phyloP scores from a whole-genome alignment of 257 asterid genomes.

The Lithospermum erythrorhizon region DNA sequence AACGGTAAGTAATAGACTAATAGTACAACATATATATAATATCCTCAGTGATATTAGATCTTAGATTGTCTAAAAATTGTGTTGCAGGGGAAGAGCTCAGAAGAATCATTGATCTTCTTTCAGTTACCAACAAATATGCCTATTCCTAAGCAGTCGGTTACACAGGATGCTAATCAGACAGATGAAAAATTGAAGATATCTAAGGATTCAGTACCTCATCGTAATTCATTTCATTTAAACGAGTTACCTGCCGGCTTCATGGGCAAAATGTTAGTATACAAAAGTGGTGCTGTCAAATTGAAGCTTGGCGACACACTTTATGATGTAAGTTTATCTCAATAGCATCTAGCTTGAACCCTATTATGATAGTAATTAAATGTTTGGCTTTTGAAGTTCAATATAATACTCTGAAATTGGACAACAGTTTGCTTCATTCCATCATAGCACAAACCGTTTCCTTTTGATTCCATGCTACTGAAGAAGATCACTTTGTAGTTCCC shows the following conservation, averaged over 20 bases:
- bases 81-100: conserved; percentile 45
- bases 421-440: not conserved
- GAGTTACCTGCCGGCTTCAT: conserved; percentile 48
- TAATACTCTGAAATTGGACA: not conserved
- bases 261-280: conserved; percentile 74
- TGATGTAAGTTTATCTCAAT: conserved; percentile 41
- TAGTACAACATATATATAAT: not conserved
- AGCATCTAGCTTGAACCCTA: not conserved
- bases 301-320: conserved; percentile 72
- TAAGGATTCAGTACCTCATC: conserved; percentile 13
- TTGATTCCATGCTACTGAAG: not conserved
- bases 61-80: not conserved
- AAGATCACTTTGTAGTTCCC: no score
- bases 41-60: not conserved
- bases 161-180: conserved; percentile 17
- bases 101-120: conserved; percentile 44
- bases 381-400: no score
- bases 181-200: conserved; percentile 17
- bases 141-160: conserved; percentile 17
- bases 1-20: conserved; percentile 30
- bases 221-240: conserved; percentile 27
- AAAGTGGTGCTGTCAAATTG: conserved; percentile 65
- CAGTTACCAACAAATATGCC: conserved; percentile 62
- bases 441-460: not conserved
- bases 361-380: not conserved